Base-by-base conservation (phyloP, 495 filamentous ascomycete species). In the Podospora comata region DNA sequence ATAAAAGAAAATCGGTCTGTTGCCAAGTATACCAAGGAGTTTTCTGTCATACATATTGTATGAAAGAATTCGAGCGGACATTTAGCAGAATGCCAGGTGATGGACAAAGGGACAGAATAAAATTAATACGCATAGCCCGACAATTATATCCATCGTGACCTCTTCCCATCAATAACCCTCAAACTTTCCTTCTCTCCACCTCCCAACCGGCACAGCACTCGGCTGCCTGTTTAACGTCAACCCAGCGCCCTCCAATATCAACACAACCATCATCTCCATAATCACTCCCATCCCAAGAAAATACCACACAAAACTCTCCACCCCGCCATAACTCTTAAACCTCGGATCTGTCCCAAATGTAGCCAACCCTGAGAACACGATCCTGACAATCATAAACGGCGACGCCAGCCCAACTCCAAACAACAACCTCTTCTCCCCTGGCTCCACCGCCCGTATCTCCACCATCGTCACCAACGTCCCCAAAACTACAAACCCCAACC, bases 341-440 rank as follows among this genome's bases (percentile, higher is more conserved):
- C 64, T 44, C 11, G 71, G 66, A 54, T 76, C 68, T 26, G 61
- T 54, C 4, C 71, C 68, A 60, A 74, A 77, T 30, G 73, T 70
- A 19, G 69, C 67, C 65, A 76, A 34, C 28, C 69, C 72, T 4
- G 73, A 71, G 67, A 80, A 80, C 68, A 72, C 57, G 39, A 81
- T 63, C 30, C 79, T 74, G 18, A 81, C 72, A n/a, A 80, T 70
- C 61, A 78, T 72, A 60, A 80, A 78, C n/a, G 79, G 79, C 54
- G 80, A 67, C 34, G 71, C 78, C 9, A 73, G 55, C 16, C 68
- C 74, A 9, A 79, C 68, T 61, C 71, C 72, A 5, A 77, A 56
- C 13, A 81, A 66, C 16, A 80, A 55, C 20, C 77, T 74, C 62
- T 76, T 77, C 74, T 79, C 76, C 68, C 78, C 77, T 2, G 58